These are phyloP conservation scores for Chlorella sp. DNA, from an alignment of 139 green algal genomes.

Conservation along the genomic window DNA sequence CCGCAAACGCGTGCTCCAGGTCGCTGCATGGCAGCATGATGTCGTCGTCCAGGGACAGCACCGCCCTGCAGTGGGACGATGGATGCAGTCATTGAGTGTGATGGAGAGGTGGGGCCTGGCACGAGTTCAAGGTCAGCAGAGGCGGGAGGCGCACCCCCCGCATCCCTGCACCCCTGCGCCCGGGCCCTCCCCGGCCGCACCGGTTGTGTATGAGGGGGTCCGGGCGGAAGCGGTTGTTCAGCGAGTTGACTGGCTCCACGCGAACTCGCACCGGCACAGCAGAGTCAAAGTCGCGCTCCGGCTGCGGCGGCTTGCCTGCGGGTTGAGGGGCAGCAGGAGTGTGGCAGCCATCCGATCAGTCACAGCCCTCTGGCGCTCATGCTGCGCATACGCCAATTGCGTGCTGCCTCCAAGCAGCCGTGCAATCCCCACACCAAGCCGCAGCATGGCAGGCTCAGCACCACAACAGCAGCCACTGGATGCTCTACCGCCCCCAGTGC, in stretches of 20 bases:
- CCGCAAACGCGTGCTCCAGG: conserved; percentile 50
- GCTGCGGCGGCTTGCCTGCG: conserved; percentile 25
- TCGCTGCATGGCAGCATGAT: conserved; percentile 54
- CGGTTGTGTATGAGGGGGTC: conserved; percentile 47
- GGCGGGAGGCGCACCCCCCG: no score
- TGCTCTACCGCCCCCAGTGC: no score
- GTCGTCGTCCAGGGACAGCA: conserved; percentile 63
- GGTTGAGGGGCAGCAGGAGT: background rate
- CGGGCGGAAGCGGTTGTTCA: conserved; percentile 64
- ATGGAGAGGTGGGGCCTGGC: no score
- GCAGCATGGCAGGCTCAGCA: background rate
- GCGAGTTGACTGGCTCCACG: conserved; percentile 48
- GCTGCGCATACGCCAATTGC: no score
- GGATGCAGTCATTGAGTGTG: no score
- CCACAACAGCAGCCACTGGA: no score
- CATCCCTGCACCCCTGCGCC: no score
- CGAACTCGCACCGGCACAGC: conserved; percentile 55
- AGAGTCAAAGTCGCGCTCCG: conserved; percentile 13
- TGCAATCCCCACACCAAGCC: no score
- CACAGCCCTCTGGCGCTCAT: no score
- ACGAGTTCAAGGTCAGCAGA: no score
- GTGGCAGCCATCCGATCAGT: background rate
- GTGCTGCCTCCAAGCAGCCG: no score
- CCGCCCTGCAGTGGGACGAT: background rate
- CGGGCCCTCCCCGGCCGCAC: background rate